Conservation (phyloP, 2,329 filamentous ascomycete species). For the Pseudogymnoascus sp. region DNA sequence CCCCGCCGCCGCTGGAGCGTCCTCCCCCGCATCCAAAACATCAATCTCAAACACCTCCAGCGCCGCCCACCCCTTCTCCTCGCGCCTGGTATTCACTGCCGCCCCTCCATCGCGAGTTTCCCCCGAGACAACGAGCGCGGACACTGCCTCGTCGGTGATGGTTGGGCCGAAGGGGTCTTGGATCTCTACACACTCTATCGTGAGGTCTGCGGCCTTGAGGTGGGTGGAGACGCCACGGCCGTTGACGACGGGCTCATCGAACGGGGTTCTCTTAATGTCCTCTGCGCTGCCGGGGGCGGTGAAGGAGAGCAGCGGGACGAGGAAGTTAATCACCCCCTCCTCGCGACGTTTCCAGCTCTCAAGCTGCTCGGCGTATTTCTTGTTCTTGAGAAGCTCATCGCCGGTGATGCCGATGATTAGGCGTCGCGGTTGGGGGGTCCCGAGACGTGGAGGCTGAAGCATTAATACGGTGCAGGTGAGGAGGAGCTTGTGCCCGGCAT, state of each 20-base stretch:
- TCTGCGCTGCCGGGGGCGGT: slow-evolving; percentile 32
- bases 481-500: slow-evolving; percentile 91
- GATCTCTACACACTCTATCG: slow-evolving; percentile 74
- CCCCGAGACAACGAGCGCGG: slow-evolving; percentile 74
- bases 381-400: slow-evolving; percentile 76
- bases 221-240: slow-evolving; percentile 45
- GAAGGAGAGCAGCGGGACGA: slow-evolving; percentile 52
- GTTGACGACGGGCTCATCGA: slow-evolving; percentile 28
- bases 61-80: slow-evolving; percentile 63
- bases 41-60: slow-evolving; percentile 84
- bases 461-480: slow-evolving; percentile 78
- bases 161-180: slow-evolving; percentile 87
- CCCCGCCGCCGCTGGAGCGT: slow-evolving; percentile 29
- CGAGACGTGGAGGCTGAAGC: slow-evolving; percentile 43
- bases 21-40: slow-evolving; percentile 64
- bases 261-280: slow-evolving; percentile 24
- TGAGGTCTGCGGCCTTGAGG: slow-evolving; percentile 51
- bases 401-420: slow-evolving; percentile 83
- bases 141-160: slow-evolving; percentile 69
- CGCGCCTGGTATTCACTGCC: slow-evolving; percentile 77
- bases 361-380: slow-evolving; percentile 75
- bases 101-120: slow-evolving; percentile 79
- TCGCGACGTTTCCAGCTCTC: slow-evolving; percentile 74
- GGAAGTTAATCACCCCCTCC: slow-evolving; percentile 59
- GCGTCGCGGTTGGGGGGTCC: slow-evolving; percentile 32